Conservation (phyloP, 2,329 filamentous ascomycete genomes). For the Beauveria brongniartii region DNA sequence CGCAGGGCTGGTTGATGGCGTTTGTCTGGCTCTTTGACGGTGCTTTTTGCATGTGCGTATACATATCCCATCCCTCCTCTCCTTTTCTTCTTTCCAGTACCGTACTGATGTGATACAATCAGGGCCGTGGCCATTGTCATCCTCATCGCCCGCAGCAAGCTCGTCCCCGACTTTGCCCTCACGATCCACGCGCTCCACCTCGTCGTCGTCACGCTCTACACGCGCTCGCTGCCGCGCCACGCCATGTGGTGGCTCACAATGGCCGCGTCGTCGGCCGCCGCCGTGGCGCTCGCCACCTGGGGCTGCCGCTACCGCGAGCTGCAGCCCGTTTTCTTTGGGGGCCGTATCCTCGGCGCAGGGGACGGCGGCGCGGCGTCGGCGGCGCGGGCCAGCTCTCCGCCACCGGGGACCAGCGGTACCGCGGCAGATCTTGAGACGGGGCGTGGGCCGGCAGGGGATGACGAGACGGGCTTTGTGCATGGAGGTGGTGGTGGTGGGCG, state of each 20-base stretch:
- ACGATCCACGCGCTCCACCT: slow-evolving; percentile 83
- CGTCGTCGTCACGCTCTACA: slow-evolving; percentile 68
- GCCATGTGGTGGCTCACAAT: slow-evolving; percentile 77
- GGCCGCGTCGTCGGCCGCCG: slow-evolving; percentile 35
- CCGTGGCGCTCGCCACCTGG: slow-evolving; percentile 68
- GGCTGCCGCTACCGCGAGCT: slow-evolving; percentile 86
- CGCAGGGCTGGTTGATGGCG: slow-evolving; percentile 51
- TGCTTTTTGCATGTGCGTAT: slow-evolving; percentile 40
- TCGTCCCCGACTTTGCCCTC: slow-evolving; percentile 88
- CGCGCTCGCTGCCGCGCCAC: slow-evolving; percentile 65
- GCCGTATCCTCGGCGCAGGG: slow-evolving; percentile 26
- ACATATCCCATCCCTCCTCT: neutral
- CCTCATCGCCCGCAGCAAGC: slow-evolving; percentile 80
- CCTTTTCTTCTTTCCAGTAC: neutral
- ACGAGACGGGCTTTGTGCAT: slow-evolving; percentile 42
- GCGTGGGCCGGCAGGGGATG: slow-evolving; percentile 25
- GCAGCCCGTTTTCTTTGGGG: slow-evolving; percentile 77
- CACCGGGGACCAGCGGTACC: slow-evolving; percentile 11
- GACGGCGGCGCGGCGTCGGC: slow-evolving; percentile 6
- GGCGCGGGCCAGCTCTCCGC: slow-evolving; percentile 14
- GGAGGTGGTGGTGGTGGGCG: slow-evolving; percentile 24
- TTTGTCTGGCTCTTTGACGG: slow-evolving; percentile 51
- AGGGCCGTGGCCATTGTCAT: slow-evolving; percentile 79
- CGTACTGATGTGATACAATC: neutral
- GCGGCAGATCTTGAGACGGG: slow-evolving; percentile 17